Evolutionary conservation across 106 monocot species (phyloP), one percentile per base, ranked within the genome.

Genomic region (Cymbidium sinense): DNA sequence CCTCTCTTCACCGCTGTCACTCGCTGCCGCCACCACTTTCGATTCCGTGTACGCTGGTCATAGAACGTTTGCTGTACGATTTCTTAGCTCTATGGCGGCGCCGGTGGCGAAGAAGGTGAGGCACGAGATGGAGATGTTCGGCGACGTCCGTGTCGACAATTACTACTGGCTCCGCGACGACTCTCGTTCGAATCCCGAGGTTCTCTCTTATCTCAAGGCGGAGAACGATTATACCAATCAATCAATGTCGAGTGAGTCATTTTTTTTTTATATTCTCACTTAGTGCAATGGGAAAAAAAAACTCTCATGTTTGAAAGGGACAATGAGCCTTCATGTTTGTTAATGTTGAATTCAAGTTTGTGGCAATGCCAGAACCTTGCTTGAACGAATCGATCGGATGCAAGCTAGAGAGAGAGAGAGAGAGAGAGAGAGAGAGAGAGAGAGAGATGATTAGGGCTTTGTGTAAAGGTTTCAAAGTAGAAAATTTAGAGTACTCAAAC

Each of bases 131-230:
- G 90, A 87, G 87, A 70, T 92, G 79, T 90, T 92, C 84, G 95
- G 92, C 13, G 95, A 99, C 75, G 92, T 99, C 39, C 85, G 99
- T 61, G 83, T 79, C 74, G 99, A 99, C 82, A 76, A 99, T 65
- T 95, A 95, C 82, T 95, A 99, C 81, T 99, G 99, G 99, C 89
- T 99, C 74, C 90, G 99, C 15, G 94, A 99, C 73, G 99, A 99
- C 74, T 95, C 90, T 34, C 87, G 95, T 39, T 78, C 85, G 28
- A 64, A 89, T 75, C 84, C 88, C 7, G 92, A 95, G 15, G 82
- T 99, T 34, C 78, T 99, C 34, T 65, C 85, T 35, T 77, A 99
- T 31, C 86, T 99, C 78, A 82, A 83, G 47, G 81, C 82, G 70
- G 99, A 99, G 87, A 99, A 99, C 70, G 87, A 84, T 7, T 89